Evolutionary conservation across 257 asterid genomes (phyloP), one percentile per base, ranked within the genome.

Genomic region (Pogostemon cablin): DNA sequence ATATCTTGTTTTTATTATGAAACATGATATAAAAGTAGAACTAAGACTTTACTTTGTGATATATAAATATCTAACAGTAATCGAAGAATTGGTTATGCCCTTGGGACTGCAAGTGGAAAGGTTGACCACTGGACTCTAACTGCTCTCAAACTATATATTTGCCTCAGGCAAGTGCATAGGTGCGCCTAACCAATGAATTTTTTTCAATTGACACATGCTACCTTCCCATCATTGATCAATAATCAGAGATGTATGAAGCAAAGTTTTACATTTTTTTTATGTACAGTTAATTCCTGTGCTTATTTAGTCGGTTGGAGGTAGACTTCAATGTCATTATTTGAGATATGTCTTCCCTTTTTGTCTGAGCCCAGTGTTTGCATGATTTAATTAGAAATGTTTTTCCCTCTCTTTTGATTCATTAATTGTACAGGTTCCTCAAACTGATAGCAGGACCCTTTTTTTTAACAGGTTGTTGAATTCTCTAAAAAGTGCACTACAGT

Each of bases 401-500:
- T 41, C 50, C 53, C 54, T 43, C 40, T 20, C 41, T 15, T 7
- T 4, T 43, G 25, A n/a, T 7, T 49, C 3, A n/a, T 49, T 49
- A 62, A 52, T 48, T 50, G 46, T 41, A 61, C 53, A 71, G 15
- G 43, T 41, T 62, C 62, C 10, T 72, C 48, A 42, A 52, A 53
- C 49, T 62, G n/a, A 37, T 38, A 42, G 37, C 20, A 9, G 50
- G 6, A n/a, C 41, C 5, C n/a, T 38, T 49, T 40, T 40, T 17
- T 41, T 62, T 40, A 40, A 71, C 69, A 71, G 76, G 76, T 62
- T 71, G 63, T 71, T 71, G 63, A 50, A 73, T 73, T 77, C 83
- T 56, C 69, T 89, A 61, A 72, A 73, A 63, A 73, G 75, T 73
- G 79, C 87, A n/a, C 79, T 89, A 56, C 89, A 64, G 56, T 85